Evolutionary conservation across 2,329 filamentous ascomycete species (phyloP), one percentile per base, ranked within the genome.

Genomic region (Ophidiomyces ophidiicola): DNA sequence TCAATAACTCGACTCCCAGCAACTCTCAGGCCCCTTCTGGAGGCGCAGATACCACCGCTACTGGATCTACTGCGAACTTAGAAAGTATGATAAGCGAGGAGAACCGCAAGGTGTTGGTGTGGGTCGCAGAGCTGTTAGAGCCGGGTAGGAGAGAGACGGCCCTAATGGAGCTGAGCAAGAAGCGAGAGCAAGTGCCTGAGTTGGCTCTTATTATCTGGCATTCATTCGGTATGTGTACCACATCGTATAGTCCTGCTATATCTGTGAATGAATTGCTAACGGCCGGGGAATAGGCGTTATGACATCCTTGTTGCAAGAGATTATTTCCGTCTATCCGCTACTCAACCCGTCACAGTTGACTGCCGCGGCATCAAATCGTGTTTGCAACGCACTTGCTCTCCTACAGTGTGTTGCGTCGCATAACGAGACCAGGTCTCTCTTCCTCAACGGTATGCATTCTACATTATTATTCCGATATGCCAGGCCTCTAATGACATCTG

Each of bases 371-470:
- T 93, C 84, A 3, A 98, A 98, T 66, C 73, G 90, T 48, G 90
- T 98, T 43, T 98, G 90, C 68, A 98, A 98, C 62, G 90, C 90
- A 25, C 74, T 98, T 46, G 90, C 90, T 19, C 74, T 98, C 45
- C 72, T 98, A 32, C 90, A 98, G 63, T 98, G 90, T 56, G 90
- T 98, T 46, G 90, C 90, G 26, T 94, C 86, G 32, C 90, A 98
- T 67, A 93, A 92, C 51, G 90, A 98, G 57, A 98, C 90, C 15
- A 76, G 90, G 48, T 87, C 82, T 21, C 70, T 98, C 23, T 98
- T 98, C 61, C 66, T 98, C 48, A 92, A 86, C 55, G 88, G 88
- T 94, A 69, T 43, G 19, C 24, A 23, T 33, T 18, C 18, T n/a
- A 17, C 23, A 21, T n/a, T 29, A 18, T 34, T 3, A 20, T 5